phyloP scores from a whole-genome alignment of 2,329 filamentous ascomycete genomes.

The Coniochaeta sp. region DNA sequence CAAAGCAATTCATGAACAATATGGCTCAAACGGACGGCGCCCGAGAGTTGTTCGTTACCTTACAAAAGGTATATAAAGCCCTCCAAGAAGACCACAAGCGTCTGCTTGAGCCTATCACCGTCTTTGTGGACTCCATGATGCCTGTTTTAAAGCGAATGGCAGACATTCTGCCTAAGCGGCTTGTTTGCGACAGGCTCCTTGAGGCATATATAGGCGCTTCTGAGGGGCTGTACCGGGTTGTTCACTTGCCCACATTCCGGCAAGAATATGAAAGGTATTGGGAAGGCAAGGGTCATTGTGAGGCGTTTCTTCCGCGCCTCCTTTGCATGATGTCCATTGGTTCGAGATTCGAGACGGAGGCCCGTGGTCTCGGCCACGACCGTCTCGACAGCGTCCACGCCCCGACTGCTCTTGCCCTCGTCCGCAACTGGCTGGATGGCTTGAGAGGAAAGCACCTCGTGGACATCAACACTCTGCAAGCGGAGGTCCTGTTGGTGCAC shows the following conservation, averaged over 20 bases:
- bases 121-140: conserved; percentile 53
- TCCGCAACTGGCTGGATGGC: conserved; percentile 45
- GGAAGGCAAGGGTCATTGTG: conserved; percentile 36
- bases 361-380: conserved; percentile 42
- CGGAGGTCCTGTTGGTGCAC: conserved; percentile 45
- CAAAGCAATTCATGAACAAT: conserved; percentile 41
- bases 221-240: conserved; percentile 45
- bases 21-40: conserved; percentile 31
- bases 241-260: conserved; percentile 45
- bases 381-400: conserved; percentile 48
- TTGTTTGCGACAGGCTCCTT: conserved; percentile 43
- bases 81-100: conserved; percentile 40
- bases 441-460: conserved; percentile 44
- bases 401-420: conserved; percentile 47
- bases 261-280: conserved; percentile 45
- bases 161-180: conserved; percentile 41
- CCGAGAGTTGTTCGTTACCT: conserved; percentile 33
- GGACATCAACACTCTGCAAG: conserved; percentile 45
- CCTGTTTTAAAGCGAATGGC: conserved; percentile 50
- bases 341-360: conserved; percentile 43
- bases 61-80: conserved; percentile 38
- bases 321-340: conserved; percentile 45
- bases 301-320: conserved; percentile 47
- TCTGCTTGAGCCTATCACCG: conserved; percentile 41
- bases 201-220: conserved; percentile 40